Base-by-base conservation (phyloP, 1,284 basidiomycete genomes). In the Ceratobasidium papillatum region DNA sequence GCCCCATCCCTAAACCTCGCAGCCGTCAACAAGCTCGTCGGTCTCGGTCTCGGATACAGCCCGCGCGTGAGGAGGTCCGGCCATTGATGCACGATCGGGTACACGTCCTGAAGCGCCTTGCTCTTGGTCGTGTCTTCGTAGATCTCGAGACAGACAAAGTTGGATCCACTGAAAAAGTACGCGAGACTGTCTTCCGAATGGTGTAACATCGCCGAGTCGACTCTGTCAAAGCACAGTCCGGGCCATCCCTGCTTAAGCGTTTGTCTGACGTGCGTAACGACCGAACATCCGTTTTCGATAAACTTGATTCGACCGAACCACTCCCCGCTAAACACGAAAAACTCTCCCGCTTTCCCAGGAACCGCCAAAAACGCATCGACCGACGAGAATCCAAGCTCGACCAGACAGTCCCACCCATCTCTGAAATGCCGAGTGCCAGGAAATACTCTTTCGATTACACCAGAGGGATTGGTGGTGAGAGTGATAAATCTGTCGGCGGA, bases 301-400 rank as follows among this genome's bases (percentile, higher is more conserved):
- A 59, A 59, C 56, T 59, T 59, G 32, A 59, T 59, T 36, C 56
- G 56, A 2, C 56, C 56, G 17, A 38, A 59, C 56, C 56, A 59
- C 12, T n/a, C 34, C 25, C 56, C 56, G 9, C 32, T 36, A 38
- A 59, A 59, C 19, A 59, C 56, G n/a, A 59, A 59, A 59, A 59
- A 59, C 14, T 59, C 56, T 27, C 56, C 56, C 2, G 56, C 12
- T 22, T 14, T 12, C 2, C 19, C 34, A 0, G 56, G 56, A 17
- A 59, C 56, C 9, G 56, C 17, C 22, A 59, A 59, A 38, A 59
- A 59, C 34, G 56, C 56, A 34, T 59, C 56, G 17, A 59, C 56
- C 19, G 27, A 59, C n/a, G 56, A 38, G 56, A 59, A 59, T 7
- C 56, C 56, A 22, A 59, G 56, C 34, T 59, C 56, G 34, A 59